Percentiles rank a stretch among this genome's conserved stretches.
Conservation (phyloP, 2,329 filamentous ascomycete species). For the Fusarium sp. region DNA sequence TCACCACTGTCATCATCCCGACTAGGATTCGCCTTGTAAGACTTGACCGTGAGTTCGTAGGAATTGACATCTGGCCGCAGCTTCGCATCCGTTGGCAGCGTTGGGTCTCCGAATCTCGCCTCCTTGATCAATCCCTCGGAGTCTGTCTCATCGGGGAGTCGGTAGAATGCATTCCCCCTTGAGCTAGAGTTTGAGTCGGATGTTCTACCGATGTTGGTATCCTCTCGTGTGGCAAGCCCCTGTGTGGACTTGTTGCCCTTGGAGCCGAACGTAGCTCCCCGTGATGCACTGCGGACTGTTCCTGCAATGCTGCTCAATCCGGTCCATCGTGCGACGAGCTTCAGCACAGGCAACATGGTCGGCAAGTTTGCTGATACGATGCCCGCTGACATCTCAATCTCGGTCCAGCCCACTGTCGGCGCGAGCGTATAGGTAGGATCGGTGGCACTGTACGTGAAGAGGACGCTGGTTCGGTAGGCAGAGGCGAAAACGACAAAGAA, state of each 20-base stretch:
- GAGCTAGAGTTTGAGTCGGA: conserved; percentile 33
- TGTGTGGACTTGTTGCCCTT: conserved; percentile 42
- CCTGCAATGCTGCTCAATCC: conserved; percentile 46
- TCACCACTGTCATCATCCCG: conserved; percentile 52
- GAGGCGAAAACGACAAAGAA: conserved; percentile 66
- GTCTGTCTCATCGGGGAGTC: conserved; percentile 52
- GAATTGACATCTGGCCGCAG: conserved; percentile 54
- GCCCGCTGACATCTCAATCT: conserved; percentile 65
- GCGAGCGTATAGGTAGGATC: conserved; percentile 65
- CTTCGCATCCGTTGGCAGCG: conserved; percentile 5
- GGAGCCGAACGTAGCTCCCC: conserved; percentile 44
- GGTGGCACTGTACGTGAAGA: conserved; percentile 59
- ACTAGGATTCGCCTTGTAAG: conserved; percentile 48
- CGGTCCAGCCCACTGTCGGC: conserved; percentile 63
- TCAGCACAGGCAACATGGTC: conserved; percentile 64
- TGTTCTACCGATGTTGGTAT: conserved; percentile 1
- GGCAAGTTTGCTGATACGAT: conserved; percentile 70
- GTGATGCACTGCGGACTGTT: conserved; percentile 29
- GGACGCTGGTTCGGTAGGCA: conserved; percentile 63
- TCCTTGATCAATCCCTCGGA: conserved; percentile 46
- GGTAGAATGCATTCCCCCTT: conserved; percentile 49
- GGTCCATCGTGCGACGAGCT: conserved; percentile 59
- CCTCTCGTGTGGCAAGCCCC: conserved; percentile 29
- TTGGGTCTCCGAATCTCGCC: not conserved
- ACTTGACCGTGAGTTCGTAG: conserved; percentile 52